phyloP scores from a whole-genome alignment of 805 yeast species.

The Teunomyces cretensis region DNA sequence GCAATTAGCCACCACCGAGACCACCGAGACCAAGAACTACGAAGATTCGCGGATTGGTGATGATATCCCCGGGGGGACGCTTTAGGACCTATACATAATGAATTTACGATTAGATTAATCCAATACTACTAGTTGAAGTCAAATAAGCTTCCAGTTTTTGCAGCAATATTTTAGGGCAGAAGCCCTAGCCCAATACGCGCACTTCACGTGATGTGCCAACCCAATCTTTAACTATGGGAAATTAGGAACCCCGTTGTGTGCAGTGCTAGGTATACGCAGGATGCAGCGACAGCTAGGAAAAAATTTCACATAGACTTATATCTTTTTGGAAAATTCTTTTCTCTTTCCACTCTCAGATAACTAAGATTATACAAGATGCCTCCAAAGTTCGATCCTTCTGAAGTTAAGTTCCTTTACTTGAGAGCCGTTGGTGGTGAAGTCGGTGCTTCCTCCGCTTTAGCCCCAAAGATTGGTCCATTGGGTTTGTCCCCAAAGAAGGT shows the following conservation, averaged over 20 bases:
- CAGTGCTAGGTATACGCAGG: neutral
- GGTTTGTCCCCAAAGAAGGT: constrained; percentile 99
- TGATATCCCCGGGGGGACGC: constrained; percentile 46
- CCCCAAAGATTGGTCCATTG: constrained; percentile 99
- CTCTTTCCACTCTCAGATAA: constrained; percentile 3
- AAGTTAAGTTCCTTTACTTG: constrained; percentile 97
- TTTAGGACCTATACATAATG: constrained; percentile 14
- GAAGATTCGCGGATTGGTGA: constrained; percentile 42
- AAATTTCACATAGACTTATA: constrained; percentile 4
- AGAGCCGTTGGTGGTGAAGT: constrained; percentile 99
- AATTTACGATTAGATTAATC: constrained; percentile 1
- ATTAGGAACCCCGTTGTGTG: neutral
- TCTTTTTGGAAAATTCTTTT: constrained; percentile 1
- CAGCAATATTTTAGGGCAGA: neutral
- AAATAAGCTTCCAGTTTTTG: neutral
- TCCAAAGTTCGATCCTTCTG: constrained; percentile 98
- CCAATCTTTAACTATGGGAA: neutral
- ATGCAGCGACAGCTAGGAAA: neutral
- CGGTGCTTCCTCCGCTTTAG: constrained; percentile 99
- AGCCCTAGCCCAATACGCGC: neutral
- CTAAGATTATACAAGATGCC: constrained; percentile 57
- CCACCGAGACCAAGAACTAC: constrained; percentile 16
- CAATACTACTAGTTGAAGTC: too few relatives aligned
- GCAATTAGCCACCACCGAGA: constrained; percentile 58
- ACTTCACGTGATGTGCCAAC: neutral